phyloP scores from a whole-genome alignment of 768 basidiomycete genomes.

The Naganishia kalamii region DNA sequence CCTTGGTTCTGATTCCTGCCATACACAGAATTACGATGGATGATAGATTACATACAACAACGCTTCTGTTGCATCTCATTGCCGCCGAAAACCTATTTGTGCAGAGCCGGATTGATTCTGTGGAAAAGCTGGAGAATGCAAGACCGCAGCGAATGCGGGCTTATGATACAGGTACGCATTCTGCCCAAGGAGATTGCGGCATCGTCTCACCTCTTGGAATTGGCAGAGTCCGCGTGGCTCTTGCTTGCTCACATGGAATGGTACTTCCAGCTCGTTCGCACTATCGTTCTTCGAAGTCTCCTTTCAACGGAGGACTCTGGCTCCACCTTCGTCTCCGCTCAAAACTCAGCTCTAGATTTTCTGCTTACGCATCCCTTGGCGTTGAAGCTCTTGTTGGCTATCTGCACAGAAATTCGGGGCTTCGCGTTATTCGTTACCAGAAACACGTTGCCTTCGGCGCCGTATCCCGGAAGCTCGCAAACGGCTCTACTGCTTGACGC shows the following conservation, averaged over 20 bases:
- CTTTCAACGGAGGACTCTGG: neutral
- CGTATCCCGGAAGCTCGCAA: conserved; percentile 2
- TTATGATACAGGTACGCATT: conserved; percentile 8
- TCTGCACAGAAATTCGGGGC: conserved; percentile 4
- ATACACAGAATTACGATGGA: conserved; percentile 2
- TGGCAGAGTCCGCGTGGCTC: conserved; percentile 9
- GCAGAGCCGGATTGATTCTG: neutral
- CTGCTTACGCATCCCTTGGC: neutral
- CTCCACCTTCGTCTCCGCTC: neutral
- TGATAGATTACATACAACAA: neutral
- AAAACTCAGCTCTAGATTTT: conserved; percentile 2
- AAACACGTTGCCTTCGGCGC: neutral
- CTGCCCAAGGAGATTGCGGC: neutral
- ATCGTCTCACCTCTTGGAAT: neutral
- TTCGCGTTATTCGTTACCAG: conserved; percentile 2
- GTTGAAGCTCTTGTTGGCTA: neutral
- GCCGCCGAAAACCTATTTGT: conserved; percentile 1
- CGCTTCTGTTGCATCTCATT: conserved; percentile 1
- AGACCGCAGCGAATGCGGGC: neutral
- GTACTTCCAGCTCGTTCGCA: conserved; percentile 12
- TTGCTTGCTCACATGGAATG: conserved; percentile 17
- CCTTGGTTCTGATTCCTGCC: neutral
- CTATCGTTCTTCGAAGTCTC: neutral
- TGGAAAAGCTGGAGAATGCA: neutral
- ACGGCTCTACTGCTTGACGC: neutral